Conservation (phyloP, 495 filamentous ascomycete species). For the Xylaria telfairii region DNA sequence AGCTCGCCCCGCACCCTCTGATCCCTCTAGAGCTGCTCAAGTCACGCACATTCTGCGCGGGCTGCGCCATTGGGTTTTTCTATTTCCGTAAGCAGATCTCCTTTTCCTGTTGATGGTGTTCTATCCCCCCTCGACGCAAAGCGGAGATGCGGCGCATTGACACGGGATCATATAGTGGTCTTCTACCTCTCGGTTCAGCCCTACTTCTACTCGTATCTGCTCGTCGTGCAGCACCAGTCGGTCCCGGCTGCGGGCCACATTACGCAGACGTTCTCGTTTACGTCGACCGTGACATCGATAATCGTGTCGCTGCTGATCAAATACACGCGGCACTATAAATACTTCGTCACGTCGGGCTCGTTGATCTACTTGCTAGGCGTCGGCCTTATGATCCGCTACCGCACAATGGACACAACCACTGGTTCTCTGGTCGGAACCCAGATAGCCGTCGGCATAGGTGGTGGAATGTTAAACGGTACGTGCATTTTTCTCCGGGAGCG, state of each 20-base stretch:
- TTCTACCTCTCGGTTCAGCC: conserved; percentile 67
- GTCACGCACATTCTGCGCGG: conserved; percentile 67
- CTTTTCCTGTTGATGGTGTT: background rate
- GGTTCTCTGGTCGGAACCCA: conserved; percentile 70
- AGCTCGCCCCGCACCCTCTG: conserved; percentile 61
- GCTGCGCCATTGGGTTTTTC: conserved; percentile 60
- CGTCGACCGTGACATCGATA: conserved; percentile 58
- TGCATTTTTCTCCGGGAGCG: background rate
- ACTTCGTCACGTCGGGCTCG: conserved; percentile 55
- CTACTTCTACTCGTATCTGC: conserved; percentile 68
- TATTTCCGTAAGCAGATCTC: conserved; percentile 49
- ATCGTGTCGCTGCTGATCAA: conserved; percentile 61
- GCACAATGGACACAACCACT: conserved; percentile 54
- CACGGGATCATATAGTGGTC: conserved; percentile 42
- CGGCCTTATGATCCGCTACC: conserved; percentile 71
- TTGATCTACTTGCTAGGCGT: conserved; percentile 66
- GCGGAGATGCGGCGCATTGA: background rate
- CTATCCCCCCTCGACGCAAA: background rate
- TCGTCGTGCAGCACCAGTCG: conserved; percentile 67
- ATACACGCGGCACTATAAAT: conserved; percentile 58
- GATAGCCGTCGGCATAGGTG: conserved; percentile 72
- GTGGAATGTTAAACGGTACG: conserved; percentile 54
- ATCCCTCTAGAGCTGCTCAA: conserved; percentile 64
- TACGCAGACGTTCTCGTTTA: conserved; percentile 57
- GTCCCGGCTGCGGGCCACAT: conserved; percentile 60